phyloP scores from a whole-genome alignment of 768 basidiomycete genomes.

The Amanita jacksonii region DNA sequence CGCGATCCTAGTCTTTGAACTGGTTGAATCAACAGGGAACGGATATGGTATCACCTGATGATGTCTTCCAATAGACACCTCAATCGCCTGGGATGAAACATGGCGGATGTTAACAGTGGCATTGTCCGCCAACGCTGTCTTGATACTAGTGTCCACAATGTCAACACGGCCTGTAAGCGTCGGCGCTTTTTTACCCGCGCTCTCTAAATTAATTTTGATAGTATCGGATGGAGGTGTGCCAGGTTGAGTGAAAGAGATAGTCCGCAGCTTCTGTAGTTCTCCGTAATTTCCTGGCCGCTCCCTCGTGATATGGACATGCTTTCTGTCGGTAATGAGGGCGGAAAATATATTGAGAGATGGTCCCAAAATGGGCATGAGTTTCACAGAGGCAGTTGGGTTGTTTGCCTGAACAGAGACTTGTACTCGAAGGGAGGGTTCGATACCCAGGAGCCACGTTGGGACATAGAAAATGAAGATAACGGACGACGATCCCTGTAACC shows the following conservation, averaged over 20 bases:
- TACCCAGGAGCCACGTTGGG: constrained; percentile 16
- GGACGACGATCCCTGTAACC: constrained; percentile 15
- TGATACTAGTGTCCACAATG: constrained; percentile 14
- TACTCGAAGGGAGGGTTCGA: constrained; percentile 10
- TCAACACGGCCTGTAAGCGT: constrained; percentile 16
- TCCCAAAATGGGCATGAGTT: constrained; percentile 14
- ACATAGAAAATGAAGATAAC: constrained; percentile 17
- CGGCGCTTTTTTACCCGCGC: constrained; percentile 5
- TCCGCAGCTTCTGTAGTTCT: constrained; percentile 5
- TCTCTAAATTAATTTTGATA: neutral
- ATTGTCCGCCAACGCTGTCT: constrained; percentile 13
- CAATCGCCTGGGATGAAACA: constrained; percentile 23
- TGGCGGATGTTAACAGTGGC: constrained; percentile 17
- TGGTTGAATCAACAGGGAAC: constrained; percentile 30
- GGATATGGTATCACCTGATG: constrained; percentile 27
- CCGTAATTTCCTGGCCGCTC: constrained; percentile 5
- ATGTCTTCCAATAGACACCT: constrained; percentile 19
- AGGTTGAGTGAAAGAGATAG: neutral
- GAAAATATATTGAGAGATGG: constrained; percentile 15
- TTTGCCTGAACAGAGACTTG: constrained; percentile 13
- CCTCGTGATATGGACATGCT: constrained; percentile 14
- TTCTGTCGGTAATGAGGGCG: constrained; percentile 16
- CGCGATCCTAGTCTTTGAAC: constrained; percentile 35
- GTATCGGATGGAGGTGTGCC: neutral
- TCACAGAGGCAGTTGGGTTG: neutral